Base-by-base conservation (phyloP, 441 rosid species). In the Viola pubescens region DNA sequence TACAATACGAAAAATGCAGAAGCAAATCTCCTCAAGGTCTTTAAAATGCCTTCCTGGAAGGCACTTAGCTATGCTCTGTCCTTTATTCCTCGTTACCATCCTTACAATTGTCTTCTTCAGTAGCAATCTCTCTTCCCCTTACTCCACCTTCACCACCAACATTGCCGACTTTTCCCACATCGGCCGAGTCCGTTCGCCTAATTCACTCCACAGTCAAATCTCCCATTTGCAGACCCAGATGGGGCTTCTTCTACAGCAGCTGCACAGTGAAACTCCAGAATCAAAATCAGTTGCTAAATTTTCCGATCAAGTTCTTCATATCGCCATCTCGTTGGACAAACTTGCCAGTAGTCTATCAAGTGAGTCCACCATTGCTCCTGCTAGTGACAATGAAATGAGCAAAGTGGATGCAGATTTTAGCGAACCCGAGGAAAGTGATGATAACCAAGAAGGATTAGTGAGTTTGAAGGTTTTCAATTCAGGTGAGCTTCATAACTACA, bases 321-420 rank as follows among this genome's bases (percentile, higher is more conserved):
- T 81, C 4, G 80, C 81, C 2, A 44, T 76, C 8, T 65, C 75
- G 9, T 46, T 81, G 41, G 89, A 83, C 73, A 79, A 69, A 67
- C 68, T 81, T 13, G 85, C 76, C 38, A 58, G 62, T 37, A 60
- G 62, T 48, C 61, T 78, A 10, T 54, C 74, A 14, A 58, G 61
- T 16, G 48, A 54, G 2, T 48, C 54, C 6, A 48, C 54, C 66
- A 52, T 56, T 39, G 65, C 65, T 44, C 56, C 73, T 6, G 6
- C 59, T 5, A 50, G 12, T 37, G 61, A 39, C 10, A 52, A 44
- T n/a, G 67, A 63, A 63, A 56, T 52, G n/a, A 77, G 77, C 78
- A 59, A 46, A 39, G 65, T 67, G 7, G 72, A 74, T 2, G 75
- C 63, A 58, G 77, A 74, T 42, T 61, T 60, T 7, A 73, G 64